phyloP scores from a whole-genome alignment of 208 protist genomes.

The Crithidia expoeki region DNA sequence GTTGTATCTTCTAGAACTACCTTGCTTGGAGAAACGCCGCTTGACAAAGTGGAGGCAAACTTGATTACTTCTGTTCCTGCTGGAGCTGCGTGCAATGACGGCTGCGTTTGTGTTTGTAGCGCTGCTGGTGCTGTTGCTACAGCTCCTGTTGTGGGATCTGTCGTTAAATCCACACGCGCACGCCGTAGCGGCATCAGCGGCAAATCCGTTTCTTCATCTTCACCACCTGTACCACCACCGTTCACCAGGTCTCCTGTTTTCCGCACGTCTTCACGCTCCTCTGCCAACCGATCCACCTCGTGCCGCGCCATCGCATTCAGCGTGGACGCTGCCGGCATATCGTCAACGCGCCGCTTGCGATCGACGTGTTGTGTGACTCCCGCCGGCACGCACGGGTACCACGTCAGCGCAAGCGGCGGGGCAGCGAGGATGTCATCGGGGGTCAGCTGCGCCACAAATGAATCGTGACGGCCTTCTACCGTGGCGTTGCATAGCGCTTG shows the following conservation, averaged over 20 bases:
- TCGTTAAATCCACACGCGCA: slow-evolving; percentile 1
- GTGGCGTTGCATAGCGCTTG: slow-evolving; percentile 30
- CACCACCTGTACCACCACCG: neutral
- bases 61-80: too few relatives aligned
- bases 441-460: slow-evolving; percentile 34
- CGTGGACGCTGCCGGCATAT: neutral
- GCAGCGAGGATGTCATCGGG: slow-evolving; percentile 43
- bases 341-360: slow-evolving; percentile 24
- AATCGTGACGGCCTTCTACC: slow-evolving; percentile 12
- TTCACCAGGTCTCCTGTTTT: neutral
- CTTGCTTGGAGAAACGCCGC: too few relatives aligned
- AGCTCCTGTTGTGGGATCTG: neutral
- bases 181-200: slow-evolving; percentile 6
- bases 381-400: slow-evolving; percentile 31
- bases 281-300: slow-evolving; percentile 10
- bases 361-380: slow-evolving; percentile 17
- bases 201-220: neutral
- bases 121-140: too few relatives aligned
- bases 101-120: too few relatives aligned
- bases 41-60: too few relatives aligned
- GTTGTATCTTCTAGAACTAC: too few relatives aligned
- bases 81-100: too few relatives aligned
- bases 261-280: slow-evolving; percentile 11
- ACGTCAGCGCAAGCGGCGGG: slow-evolving; percentile 43
- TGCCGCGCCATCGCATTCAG: slow-evolving; percentile 6